Base-by-base conservation (phyloP, 495 filamentous ascomycete species). In the Penicillium canescens region DNA sequence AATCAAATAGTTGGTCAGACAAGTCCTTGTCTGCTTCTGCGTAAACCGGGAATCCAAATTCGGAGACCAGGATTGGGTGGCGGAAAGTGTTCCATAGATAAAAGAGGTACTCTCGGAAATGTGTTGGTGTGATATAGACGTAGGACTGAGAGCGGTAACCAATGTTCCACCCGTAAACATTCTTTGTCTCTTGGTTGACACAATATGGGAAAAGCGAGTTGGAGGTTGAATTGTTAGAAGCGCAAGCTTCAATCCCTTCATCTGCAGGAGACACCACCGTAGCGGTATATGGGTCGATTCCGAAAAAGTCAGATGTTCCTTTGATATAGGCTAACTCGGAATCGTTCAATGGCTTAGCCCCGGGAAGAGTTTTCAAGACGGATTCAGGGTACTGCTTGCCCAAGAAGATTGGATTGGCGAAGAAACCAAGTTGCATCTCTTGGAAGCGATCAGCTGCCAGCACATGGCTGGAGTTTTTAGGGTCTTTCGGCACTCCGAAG, bases 61-160 rank as follows among this genome's bases (percentile, higher is more conserved):
- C 74, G 0, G 64, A 67, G 14, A 79, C 55, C 6, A 77, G 39
- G 18, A 77, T 56, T 0, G 68, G 65, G 1, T 55, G 50, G 12
- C 57, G 64, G 67, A 69, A 80, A 6, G 72, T 77, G 50, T 76
- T 74, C 67, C 68, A 77, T 10, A 79, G 47, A 31, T 77, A 76
- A 38, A 28, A 63, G 2, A 79, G 65, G 33, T 72, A 75, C 23
- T 70, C 58, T 8, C 75, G 74, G 39, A 77, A 63, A 46, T 77
- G 74, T 2, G 67, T 67, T 11, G 76, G 70, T 0, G 74, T 71
- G 23, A 67, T 68, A 41, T 77, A 72, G 2, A 72, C 70, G 52
- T 77, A 80, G 14, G 59, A 62, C 9, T 55, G 53, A 0, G 72
- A 76, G 5, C 62, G 54, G 42, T 76, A 69, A 36, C 76, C 76